Evolutionary conservation across 495 filamentous ascomycete species (phyloP), one percentile per base, ranked within the genome.

Genomic region (Jackrogersella minutella): DNA sequence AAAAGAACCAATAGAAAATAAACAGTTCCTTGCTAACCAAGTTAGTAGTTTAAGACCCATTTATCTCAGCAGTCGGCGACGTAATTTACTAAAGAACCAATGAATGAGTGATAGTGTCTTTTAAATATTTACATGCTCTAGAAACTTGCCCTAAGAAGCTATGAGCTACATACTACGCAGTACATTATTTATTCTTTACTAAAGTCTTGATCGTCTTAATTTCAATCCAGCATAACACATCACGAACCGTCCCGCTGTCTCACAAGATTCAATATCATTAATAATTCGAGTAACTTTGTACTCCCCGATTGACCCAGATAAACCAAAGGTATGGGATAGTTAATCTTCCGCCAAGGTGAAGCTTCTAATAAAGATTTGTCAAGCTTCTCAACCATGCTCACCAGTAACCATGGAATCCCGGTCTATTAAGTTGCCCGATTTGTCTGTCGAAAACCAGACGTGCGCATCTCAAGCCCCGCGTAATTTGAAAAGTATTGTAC

Each of bases 1-100:
- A 52, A 52, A 52, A 2, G 0, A 22, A 28, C 49, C 49, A 52
- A 52, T 52, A 11, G 13, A 24, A 52, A 52, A 13, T 6, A 11
- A n/a, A 17, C 31, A 22, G 3, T 8, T 2, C n/a, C 10, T 9
- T 34, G 16, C 49, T 52, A 52, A 37, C 49, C 30, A 11, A 22
- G 4, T 36, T 52, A 9, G 49, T 36, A 52, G 1, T n/a, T 9
- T 1, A 21, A 46, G 39, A 31, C n/a, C 14, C 54, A 21, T n/a
- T 50, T 33, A 16, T 21, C 13, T 41, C 55, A 11, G 33, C 22
- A 26, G 30, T 53, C 2, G n/a, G 43, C 39, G 37, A 57, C 13
- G 44, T 17, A 51, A 57, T 66, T 57, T 66, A 16, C 36, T 13
- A 33, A 44, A 30, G 24, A 34, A 21, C 63, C 56, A 67, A 62